These are phyloP conservation scores for Aspergillus aculeatus DNA, from an alignment of 2,329 filamentous ascomycete genomes.

Conservation along the genomic window DNA sequence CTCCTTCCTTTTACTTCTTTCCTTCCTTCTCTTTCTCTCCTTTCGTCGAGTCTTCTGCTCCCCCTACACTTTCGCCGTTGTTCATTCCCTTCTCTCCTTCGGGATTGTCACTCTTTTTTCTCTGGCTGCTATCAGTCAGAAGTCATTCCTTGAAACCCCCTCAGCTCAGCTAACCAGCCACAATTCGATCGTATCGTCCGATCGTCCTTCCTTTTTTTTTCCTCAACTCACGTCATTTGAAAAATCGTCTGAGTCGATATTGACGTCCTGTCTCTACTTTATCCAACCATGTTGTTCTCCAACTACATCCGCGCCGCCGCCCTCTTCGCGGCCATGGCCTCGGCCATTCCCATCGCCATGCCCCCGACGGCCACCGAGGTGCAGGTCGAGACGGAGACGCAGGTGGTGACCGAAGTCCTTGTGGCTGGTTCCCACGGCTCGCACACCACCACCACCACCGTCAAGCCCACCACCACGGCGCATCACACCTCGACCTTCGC, in stretches of 20 bases:
- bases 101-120: neutral
- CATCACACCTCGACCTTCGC: neutral
- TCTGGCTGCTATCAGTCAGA: neutral
- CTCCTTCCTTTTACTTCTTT: neutral
- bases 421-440: neutral
- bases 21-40: neutral
- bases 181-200: neutral
- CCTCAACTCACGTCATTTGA: neutral
- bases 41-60: neutral
- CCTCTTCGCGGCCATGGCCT: conserved; percentile 9
- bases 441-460: conserved; percentile 1
- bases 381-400: neutral
- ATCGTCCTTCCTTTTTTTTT: neutral
- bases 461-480: neutral
- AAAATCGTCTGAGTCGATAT: neutral
- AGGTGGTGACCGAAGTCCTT: neutral
- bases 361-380: neutral
- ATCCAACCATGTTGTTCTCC: conserved; percentile 12
- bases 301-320: conserved; percentile 11
- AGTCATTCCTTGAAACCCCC: neutral
- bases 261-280: neutral
- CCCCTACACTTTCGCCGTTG: neutral
- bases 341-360: conserved; percentile 5
- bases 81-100: neutral
- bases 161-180: neutral